Evolutionary conservation across 371 early-diverging fungal genomes (phyloP).

Genomic region (Mortierella sp.): DNA sequence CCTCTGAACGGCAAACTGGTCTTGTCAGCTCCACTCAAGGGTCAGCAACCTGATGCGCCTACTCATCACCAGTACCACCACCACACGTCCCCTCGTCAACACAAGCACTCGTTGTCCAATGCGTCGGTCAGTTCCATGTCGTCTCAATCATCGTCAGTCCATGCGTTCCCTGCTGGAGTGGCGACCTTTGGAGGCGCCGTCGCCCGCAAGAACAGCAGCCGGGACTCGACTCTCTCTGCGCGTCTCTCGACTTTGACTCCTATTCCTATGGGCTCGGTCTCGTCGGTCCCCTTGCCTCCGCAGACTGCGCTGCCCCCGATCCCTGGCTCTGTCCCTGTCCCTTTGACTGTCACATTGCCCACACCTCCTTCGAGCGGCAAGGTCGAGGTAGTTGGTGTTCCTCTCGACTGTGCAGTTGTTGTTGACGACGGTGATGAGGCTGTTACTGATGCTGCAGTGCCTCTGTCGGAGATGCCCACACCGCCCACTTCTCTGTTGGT

Average conservation of each 20-base stretch:
- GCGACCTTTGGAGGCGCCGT: slow-evolving; percentile 20
- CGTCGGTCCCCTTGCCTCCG: slow-evolving; percentile 29
- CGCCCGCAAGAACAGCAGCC: slow-evolving; percentile 15
- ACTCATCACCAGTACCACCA: slow-evolving; percentile 7
- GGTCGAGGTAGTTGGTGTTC: not conserved
- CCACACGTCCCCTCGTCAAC: slow-evolving; percentile 20
- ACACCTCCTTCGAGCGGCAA: not conserved
- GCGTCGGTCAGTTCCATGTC: slow-evolving; percentile 36
- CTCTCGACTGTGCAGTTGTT: not conserved
- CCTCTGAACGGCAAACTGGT: not conserved
- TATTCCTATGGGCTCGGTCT: slow-evolving; percentile 24
- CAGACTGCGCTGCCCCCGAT: slow-evolving; percentile 40
- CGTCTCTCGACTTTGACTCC: slow-evolving; percentile 30
- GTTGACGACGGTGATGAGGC: not conserved
- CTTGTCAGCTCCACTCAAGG: slow-evolving; percentile 29
- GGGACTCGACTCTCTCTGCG: slow-evolving; percentile 20
- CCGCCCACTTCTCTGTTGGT: not conserved
- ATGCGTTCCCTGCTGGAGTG: slow-evolving; percentile 1
- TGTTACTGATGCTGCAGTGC: not conserved
- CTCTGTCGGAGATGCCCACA: not conserved
- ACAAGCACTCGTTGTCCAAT: slow-evolving; percentile 38
- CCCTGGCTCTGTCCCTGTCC: slow-evolving; percentile 2
- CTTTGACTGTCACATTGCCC: not conserved
- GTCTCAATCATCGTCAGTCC: slow-evolving; percentile 23
- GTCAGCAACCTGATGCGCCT: slow-evolving; percentile 26